Evolutionary conservation across 2,329 filamentous ascomycete genomes (phyloP).

Genomic region (Acephala macrosclerotiorum): DNA sequence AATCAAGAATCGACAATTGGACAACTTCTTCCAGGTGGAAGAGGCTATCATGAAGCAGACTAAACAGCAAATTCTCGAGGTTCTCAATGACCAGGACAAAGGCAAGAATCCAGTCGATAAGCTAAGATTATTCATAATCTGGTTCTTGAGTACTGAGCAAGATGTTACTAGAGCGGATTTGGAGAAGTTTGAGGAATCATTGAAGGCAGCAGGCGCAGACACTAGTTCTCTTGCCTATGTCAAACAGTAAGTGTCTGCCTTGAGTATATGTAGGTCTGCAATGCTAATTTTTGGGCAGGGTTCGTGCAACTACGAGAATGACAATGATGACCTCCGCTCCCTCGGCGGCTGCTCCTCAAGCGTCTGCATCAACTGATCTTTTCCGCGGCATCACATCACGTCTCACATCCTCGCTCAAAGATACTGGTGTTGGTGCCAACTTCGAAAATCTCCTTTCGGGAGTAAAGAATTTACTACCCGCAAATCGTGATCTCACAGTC

Average conservation of each 20-base stretch:
- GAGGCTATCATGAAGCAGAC: slow-evolving; percentile 92
- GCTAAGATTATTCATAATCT: slow-evolving; percentile 93
- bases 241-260: slow-evolving; percentile 69
- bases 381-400: slow-evolving; percentile 93
- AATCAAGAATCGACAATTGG: slow-evolving; percentile 93
- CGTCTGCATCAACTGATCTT: slow-evolving; percentile 72
- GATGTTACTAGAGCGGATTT: slow-evolving; percentile 85
- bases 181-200: slow-evolving; percentile 83
- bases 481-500: slow-evolving; percentile 92
- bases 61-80: slow-evolving; percentile 86
- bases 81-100: slow-evolving; percentile 82
- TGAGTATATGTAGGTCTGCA: slow-evolving; percentile 1
- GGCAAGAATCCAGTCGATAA: slow-evolving; percentile 88
- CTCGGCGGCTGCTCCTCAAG: slow-evolving; percentile 62
- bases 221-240: slow-evolving; percentile 84
- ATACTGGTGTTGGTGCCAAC: slow-evolving; percentile 83
- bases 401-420: slow-evolving; percentile 92
- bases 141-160: slow-evolving; percentile 93
- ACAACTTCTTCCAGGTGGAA: slow-evolving; percentile 95
- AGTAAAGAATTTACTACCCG: slow-evolving; percentile 98
- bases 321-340: slow-evolving; percentile 94
- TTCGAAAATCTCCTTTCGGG: slow-evolving; percentile 94
- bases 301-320: slow-evolving; percentile 95
- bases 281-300: slow-evolving; percentile 54
- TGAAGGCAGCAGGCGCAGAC: slow-evolving; percentile 78